Conservation (phyloP, 345 rosid species). For the Rhizophora apiculata region DNA sequence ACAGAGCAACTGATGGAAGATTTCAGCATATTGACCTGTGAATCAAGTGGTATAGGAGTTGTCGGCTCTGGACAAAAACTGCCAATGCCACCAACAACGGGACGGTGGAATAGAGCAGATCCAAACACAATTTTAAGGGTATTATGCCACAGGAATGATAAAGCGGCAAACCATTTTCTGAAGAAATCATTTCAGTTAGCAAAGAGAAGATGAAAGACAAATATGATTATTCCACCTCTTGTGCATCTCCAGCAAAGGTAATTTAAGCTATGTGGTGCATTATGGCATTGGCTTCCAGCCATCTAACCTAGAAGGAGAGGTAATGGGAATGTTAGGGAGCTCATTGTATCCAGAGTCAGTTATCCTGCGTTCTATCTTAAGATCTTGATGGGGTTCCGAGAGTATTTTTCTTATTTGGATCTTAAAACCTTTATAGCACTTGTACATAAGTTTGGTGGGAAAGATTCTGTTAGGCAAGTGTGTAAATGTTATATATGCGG, state of each 20-base stretch:
- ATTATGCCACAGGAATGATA: constrained; percentile 74
- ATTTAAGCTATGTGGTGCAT: constrained; percentile 7
- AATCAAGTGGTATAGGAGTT: constrained; percentile 49
- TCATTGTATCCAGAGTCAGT: constrained; percentile 14
- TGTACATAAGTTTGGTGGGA: constrained; percentile 14
- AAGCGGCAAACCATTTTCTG: constrained; percentile 58
- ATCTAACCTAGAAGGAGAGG: not conserved
- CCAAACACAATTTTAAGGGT: constrained; percentile 79
- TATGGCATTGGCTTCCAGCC: constrained; percentile 4
- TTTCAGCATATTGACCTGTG: constrained; percentile 55
- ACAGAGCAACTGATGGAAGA: constrained; percentile 83
- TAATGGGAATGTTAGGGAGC: not conserved
- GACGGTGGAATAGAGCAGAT: constrained; percentile 72
- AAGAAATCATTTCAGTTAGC: constrained; percentile 70
- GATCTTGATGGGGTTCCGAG: constrained; percentile 18
- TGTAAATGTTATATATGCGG: not conserved
- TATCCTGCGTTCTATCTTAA: constrained; percentile 3
- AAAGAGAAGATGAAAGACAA: constrained; percentile 43
- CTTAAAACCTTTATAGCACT: constrained; percentile 7
- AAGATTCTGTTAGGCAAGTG: not conserved
- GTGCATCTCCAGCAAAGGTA: constrained; percentile 2
- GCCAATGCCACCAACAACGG: constrained; percentile 79
- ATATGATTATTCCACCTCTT: not conserved
- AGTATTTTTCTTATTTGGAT: constrained; percentile 7
- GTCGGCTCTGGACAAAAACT: constrained; percentile 52